These are phyloP conservation scores for Yarrowia keelungensis DNA, from an alignment of 805 yeast genomes.

Conservation along the genomic window DNA sequence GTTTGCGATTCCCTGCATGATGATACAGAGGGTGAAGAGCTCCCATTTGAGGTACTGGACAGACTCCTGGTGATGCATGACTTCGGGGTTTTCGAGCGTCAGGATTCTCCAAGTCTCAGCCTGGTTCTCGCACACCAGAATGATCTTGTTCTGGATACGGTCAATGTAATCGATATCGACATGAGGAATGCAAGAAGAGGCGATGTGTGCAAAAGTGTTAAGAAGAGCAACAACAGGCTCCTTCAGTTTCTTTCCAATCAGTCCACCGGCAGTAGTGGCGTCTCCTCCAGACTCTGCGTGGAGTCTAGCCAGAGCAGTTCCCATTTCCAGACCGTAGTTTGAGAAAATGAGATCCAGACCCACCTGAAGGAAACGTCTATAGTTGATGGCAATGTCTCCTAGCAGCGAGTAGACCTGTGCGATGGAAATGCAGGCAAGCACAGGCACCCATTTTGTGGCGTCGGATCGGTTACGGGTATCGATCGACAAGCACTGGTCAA, in stretches of 20 bases:
- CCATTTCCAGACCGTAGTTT: constrained; percentile 25
- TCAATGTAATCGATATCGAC: constrained; percentile 32
- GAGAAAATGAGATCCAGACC: constrained; percentile 23
- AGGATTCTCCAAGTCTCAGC: constrained; percentile 27
- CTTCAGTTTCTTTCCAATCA: constrained; percentile 15
- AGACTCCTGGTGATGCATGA: constrained; percentile 12
- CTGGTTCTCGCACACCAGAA: constrained; percentile 35
- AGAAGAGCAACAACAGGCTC: constrained; percentile 31
- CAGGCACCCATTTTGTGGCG: constrained; percentile 33
- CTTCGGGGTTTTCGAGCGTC: background rate
- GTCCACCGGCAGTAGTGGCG: background rate
- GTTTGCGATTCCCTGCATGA: constrained; percentile 45
- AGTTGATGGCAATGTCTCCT: constrained; percentile 12
- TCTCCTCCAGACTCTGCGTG: constrained; percentile 14
- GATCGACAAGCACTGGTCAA: constrained; percentile 25
- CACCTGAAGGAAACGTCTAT: constrained; percentile 35
- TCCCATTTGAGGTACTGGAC: constrained; percentile 42
- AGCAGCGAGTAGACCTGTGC: constrained; percentile 31
- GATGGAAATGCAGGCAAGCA: constrained; percentile 28
- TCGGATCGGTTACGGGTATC: constrained; percentile 21
- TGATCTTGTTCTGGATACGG: constrained; percentile 26
- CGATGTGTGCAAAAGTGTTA: constrained; percentile 31
- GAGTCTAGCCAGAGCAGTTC: constrained; percentile 8
- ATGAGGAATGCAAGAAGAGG: constrained; percentile 10
- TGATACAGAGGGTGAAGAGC: constrained; percentile 45